These are phyloP conservation scores for Pseudogymnoascus sp. DNA, from an alignment of 2,329 filamentous ascomycete genomes.

Conservation along the genomic window DNA sequence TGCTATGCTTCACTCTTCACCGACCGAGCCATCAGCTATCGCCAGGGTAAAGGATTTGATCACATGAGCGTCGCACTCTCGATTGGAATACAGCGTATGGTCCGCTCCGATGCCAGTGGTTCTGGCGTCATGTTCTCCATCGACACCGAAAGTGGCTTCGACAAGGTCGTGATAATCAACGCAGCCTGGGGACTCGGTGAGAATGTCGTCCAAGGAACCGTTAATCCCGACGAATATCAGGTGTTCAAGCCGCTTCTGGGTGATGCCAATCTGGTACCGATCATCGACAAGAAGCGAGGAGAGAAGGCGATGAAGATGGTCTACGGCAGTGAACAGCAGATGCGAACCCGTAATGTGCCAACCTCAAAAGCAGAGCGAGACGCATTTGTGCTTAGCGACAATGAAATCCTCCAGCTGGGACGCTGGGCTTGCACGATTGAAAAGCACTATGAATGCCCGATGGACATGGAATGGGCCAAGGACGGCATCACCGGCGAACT, in stretches of 20 bases:
- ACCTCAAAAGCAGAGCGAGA: conserved; percentile 31
- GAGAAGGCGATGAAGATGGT: conserved; percentile 32
- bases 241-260: conserved; percentile 32
- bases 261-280: conserved; percentile 24
- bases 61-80: no score
- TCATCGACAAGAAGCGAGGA: conserved; percentile 31
- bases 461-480: no score
- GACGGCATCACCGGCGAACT: no score
- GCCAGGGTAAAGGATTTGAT: no score
- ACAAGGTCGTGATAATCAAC: conserved; percentile 35
- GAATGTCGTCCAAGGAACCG: conserved; percentile 32
- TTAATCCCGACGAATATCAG: conserved; percentile 35
- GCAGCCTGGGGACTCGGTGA: conserved; percentile 33
- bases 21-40: conserved; percentile 8
- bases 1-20: conserved; percentile 3
- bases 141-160: conserved; percentile 34
- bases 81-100: no score
- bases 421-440: conserved; percentile 24
- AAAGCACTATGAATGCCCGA: no score
- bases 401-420: conserved; percentile 31
- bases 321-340: conserved; percentile 23
- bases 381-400: conserved; percentile 28
- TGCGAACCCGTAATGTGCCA: conserved; percentile 30
- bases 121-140: conserved; percentile 36
- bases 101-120: conserved; percentile 26